phyloP scores from a whole-genome alignment of 2,329 filamentous ascomycete genomes.

The Ophiosphaerella herpotricha region DNA sequence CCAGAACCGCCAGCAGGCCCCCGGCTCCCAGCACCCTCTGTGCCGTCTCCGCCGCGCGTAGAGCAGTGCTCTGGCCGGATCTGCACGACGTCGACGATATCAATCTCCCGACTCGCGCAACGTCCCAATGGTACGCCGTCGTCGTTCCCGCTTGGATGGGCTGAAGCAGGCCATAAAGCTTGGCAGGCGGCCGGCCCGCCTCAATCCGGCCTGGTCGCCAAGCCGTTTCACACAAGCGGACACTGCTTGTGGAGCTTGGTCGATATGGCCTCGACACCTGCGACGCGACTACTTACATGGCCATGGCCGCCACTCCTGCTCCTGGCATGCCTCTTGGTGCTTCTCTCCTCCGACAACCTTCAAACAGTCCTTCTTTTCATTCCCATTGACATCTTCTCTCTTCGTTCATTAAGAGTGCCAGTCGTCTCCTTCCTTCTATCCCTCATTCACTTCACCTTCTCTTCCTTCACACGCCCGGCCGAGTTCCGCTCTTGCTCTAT shows the following conservation, averaged over 20 bases:
- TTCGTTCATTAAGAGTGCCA: constrained; percentile 33
- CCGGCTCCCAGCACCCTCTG: too few relatives aligned
- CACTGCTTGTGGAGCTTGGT: constrained; percentile 41
- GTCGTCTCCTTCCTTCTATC: constrained; percentile 18
- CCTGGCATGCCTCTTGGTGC: constrained; percentile 19
- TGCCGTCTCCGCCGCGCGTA: too few relatives aligned
- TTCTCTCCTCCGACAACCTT: constrained; percentile 24
- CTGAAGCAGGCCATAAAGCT: constrained; percentile 31
- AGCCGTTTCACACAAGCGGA: constrained; percentile 43
- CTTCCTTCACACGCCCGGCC: constrained; percentile 20
- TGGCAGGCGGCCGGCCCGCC: constrained; percentile 24
- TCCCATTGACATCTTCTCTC: background rate
- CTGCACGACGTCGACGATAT: background rate
- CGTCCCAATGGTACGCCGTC: constrained; percentile 21
- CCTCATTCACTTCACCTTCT: constrained; percentile 10
- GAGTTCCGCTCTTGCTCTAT: constrained; percentile 16
- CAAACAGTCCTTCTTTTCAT: constrained; percentile 10
- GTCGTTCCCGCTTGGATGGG: constrained; percentile 5
- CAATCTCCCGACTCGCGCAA: constrained; percentile 15
- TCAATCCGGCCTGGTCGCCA: constrained; percentile 38
- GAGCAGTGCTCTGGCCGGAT: too few relatives aligned
- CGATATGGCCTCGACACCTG: constrained; percentile 24
- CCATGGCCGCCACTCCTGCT: constrained; percentile 10
- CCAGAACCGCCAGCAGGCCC: too few relatives aligned
- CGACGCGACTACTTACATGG: constrained; percentile 36